These are phyloP conservation scores for Saccharomyces hybrid DNA, from an alignment of 1,139 yeast genomes.

Conservation along the genomic window DNA sequence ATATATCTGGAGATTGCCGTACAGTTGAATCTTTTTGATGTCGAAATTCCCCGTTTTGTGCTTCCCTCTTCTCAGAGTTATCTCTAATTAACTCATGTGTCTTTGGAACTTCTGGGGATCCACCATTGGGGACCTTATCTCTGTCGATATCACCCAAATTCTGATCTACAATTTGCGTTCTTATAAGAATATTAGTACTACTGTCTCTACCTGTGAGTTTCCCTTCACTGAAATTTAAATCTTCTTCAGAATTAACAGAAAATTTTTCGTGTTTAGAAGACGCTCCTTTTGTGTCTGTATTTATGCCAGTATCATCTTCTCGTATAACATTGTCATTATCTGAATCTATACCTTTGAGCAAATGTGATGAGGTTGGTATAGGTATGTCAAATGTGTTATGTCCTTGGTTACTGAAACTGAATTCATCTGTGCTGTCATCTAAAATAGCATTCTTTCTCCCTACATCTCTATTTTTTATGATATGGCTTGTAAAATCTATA, in stretches of 20 bases:
- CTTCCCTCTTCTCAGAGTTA: not conserved
- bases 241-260: not conserved
- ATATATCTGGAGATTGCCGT: not conserved
- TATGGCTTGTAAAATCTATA: slow-evolving; percentile 19
- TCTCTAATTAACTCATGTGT: not conserved
- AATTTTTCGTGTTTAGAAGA: not conserved
- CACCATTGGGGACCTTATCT: not conserved
- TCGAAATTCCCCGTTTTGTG: not conserved
- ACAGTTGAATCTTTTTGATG: not conserved
- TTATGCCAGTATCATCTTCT: slow-evolving; percentile 2
- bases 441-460: slow-evolving; percentile 21
- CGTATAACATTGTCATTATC: slow-evolving; percentile 1
- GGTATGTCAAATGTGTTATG: slow-evolving; percentile 29
- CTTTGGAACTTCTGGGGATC: not conserved
- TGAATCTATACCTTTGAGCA: not conserved
- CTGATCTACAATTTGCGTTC: not conserved
- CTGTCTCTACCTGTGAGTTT: not conserved
- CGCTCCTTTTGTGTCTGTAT: not conserved
- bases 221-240: not conserved
- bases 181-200: not conserved
- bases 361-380: slow-evolving; percentile 3
- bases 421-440: slow-evolving; percentile 29
- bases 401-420: slow-evolving; percentile 28
- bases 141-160: not conserved
- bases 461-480: slow-evolving; percentile 13